These are phyloP conservation scores for Leishmania arabica DNA, from an alignment of 208 protist species.

Conservation along the genomic window DNA sequence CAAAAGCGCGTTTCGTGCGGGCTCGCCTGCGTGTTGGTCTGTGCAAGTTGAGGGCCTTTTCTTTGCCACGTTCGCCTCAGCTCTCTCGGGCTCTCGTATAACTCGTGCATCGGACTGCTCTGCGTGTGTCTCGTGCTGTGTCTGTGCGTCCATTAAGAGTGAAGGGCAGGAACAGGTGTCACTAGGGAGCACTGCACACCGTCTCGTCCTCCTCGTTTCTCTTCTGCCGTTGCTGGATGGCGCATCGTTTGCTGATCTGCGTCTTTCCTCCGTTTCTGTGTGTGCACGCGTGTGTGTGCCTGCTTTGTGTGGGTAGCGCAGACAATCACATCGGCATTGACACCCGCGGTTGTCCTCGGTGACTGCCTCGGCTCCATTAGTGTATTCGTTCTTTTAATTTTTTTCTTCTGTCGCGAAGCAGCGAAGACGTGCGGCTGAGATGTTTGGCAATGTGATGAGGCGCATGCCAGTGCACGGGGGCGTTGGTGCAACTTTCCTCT, in stretches of 20 bases:
- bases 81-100: neutral
- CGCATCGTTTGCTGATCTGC: neutral
- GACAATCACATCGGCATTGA: neutral
- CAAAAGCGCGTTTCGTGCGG: too few species aligned
- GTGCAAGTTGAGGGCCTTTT: neutral
- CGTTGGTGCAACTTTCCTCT: neutral
- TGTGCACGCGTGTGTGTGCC: neutral
- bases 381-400: too few species aligned
- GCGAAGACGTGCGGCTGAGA: neutral
- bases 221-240: neutral
- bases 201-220: neutral
- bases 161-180: neutral
- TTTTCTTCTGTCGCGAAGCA: neutral
- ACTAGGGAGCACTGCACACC: neutral
- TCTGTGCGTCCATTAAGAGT: neutral
- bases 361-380: neutral
- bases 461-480: neutral
- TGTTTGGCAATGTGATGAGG: neutral
- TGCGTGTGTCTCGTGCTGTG: neutral
- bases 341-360: neutral
- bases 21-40: neutral
- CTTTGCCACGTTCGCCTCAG: neutral
- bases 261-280: neutral
- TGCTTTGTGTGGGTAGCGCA: neutral
- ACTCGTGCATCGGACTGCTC: neutral